Base-by-base conservation (phyloP, 139 green algal genomes). In the Raphidocelis subcapitata region DNA sequence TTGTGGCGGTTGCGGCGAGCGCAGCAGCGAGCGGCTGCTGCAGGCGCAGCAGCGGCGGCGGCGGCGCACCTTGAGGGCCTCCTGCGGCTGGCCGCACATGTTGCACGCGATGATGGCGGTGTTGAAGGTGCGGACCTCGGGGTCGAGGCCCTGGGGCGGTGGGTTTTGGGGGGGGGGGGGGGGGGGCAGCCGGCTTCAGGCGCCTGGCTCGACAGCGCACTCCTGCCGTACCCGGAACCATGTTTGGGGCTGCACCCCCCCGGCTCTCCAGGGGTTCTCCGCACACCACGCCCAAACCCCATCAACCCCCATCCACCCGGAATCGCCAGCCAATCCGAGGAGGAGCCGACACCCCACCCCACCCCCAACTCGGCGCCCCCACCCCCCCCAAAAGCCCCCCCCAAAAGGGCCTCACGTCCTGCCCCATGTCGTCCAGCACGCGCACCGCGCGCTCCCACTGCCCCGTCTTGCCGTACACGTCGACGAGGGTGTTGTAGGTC, bases 51-150 rank as follows among this genome's bases (percentile, higher is more conserved):
- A n/a, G n/a, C n/a, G n/a, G 41, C 41, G 41, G 8, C 41, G 23
- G 23, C 23, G 21, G 15, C 67, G 0, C 36, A 86, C 77, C 56
- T 80, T 80, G 26, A 86, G 62, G 0, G 79, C 83, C 26, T 79
- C 65, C 41, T 79, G 65, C 12, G 80, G 83, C 67, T 82, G 72
- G 32, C 73, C 77, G 26, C 77, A 69, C 80, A 82, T 86, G 61
- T 81, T 86, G 70, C 73, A 82, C n/a, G 80, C 71, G 47, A 84
- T 81, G 33, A 88, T 79, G 23, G 80, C 67, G 16, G 82, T 82
- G 75, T 88, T 88, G 76, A 83, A 88, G 0, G 78, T 83, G 36
- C 80, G 64, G 44, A 79, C 75, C 44, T 88, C 83, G 4, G 77
- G 69, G 14, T 83, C 59, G 3, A 83, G n/a, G 26, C 73, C 77